A percentile compares a stretch with the other conserved stretches of the same genome.
These are phyloP conservation scores for Mortierella sp. DNA, from an alignment of 371 early-diverging fungal genomes.

Conservation along the genomic window DNA sequence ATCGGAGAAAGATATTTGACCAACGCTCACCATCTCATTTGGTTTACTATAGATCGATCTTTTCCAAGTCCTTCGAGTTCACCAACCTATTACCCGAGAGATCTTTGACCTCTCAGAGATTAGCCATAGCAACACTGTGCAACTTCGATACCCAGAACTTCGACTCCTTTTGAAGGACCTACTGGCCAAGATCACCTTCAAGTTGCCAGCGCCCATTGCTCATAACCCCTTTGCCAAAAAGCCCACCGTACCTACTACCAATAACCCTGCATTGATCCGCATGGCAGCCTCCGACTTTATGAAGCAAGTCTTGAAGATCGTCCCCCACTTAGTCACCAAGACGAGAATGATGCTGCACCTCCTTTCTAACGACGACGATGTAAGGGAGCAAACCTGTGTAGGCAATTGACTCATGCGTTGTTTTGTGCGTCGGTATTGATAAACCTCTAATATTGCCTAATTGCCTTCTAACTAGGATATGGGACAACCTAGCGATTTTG, in stretches of 20 bases:
- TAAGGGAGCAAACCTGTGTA: not conserved
- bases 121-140: constrained; percentile 22
- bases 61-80: constrained; percentile 52
- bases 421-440: not conserved
- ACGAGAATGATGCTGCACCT: constrained; percentile 28
- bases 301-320: constrained; percentile 44
- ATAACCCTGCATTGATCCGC: constrained; percentile 57
- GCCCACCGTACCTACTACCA: constrained; percentile 36
- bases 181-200: constrained; percentile 66
- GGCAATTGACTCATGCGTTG: too few species aligned
- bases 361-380: constrained; percentile 40
- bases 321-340: constrained; percentile 32
- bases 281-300: constrained; percentile 59
- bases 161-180: constrained; percentile 71
- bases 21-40: not conserved
- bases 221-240: constrained; percentile 61
- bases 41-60: constrained; percentile 28
- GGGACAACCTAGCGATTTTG: constrained; percentile 12
- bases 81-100: constrained; percentile 35
- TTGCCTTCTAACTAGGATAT: constrained; percentile 4
- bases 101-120: constrained; percentile 23
- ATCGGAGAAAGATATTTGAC: not conserved
- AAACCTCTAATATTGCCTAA: not conserved
- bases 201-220: constrained; percentile 58
- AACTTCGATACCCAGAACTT: constrained; percentile 51